Evolutionary conservation across 1,284 basidiomycete genomes (phyloP).

Genomic region (Cutaneotrichosporon cyanovorans): DNA sequence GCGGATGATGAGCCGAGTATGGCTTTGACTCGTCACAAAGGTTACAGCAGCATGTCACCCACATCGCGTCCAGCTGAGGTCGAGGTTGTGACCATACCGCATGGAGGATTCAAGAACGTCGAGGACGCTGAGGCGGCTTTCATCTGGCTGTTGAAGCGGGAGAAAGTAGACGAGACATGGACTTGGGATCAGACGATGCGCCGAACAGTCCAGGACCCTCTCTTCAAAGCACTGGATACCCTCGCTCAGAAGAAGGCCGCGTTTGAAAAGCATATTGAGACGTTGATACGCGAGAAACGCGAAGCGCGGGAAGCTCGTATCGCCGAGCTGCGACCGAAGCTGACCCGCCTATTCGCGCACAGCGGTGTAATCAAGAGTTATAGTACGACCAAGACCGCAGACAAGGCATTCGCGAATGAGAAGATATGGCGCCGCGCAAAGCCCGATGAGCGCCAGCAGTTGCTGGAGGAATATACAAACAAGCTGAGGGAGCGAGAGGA

Average conservation of each 20-base stretch:
- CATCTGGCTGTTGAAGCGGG: constrained; percentile 74
- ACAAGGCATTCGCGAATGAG: constrained; percentile 70
- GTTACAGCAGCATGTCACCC: background rate
- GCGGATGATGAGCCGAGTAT: constrained; percentile 9
- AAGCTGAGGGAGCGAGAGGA: constrained; percentile 79
- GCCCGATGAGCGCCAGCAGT: constrained; percentile 69
- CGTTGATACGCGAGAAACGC: constrained; percentile 58
- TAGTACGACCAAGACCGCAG: constrained; percentile 76
- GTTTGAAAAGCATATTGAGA: constrained; percentile 59
- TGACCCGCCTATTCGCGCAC: constrained; percentile 73
- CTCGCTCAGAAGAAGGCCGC: constrained; percentile 88
- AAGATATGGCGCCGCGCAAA: constrained; percentile 80
- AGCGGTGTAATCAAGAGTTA: constrained; percentile 80
- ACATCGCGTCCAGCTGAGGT: constrained; percentile 12
- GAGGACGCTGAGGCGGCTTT: constrained; percentile 94
- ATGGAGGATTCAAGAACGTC: constrained; percentile 73
- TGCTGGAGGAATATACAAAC: constrained; percentile 81
- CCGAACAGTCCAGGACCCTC: constrained; percentile 91
- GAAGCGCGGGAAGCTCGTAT: constrained; percentile 73
- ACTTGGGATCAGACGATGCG: constrained; percentile 99
- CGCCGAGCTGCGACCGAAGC: constrained; percentile 69
- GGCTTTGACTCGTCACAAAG: constrained; percentile 3
- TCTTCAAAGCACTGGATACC: constrained; percentile 90
- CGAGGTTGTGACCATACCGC: constrained; percentile 57
- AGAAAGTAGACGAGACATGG: constrained; percentile 82